phyloP scores from a whole-genome alignment of 1,284 basidiomycete species.

The Moniliella sp. region DNA sequence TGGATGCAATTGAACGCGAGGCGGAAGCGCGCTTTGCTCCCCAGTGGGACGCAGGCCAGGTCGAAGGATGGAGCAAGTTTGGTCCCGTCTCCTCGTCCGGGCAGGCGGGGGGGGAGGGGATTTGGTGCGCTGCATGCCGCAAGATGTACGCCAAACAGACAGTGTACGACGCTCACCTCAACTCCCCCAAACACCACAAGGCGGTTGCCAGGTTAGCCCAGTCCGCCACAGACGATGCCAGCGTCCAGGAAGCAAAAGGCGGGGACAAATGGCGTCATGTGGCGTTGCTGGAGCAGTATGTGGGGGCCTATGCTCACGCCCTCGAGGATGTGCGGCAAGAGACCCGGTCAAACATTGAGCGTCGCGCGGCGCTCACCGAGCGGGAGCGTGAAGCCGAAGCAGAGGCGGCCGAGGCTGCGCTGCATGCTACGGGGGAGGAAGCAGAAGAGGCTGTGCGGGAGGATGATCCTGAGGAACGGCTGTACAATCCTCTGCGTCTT shows the following conservation, averaged over 20 bases:
- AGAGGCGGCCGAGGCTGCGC: conserved; percentile 42
- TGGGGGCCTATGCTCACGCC: conserved; percentile 7
- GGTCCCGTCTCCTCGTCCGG: no score
- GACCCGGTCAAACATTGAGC: conserved; percentile 84
- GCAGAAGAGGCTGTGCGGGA: conserved; percentile 34
- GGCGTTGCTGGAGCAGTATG: conserved; percentile 16
- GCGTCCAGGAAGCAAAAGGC: conserved; percentile 3
- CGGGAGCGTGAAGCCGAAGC: conserved; percentile 84
- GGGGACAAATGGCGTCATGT: conserved; percentile 12
- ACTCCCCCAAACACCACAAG: conserved; percentile 82
- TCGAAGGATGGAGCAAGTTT: conserved; percentile 56
- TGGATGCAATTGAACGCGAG: conserved; percentile 48
- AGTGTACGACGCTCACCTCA: conserved; percentile 85
- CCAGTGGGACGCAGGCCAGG: conserved; percentile 56
- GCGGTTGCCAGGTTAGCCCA: conserved; percentile 51
- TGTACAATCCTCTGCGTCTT: conserved; percentile 91
- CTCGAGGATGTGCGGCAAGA: conserved; percentile 14
- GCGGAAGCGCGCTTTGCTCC: conserved; percentile 51
- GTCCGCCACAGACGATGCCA: conserved; percentile 26
- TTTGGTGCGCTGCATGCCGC: conserved; percentile 89
- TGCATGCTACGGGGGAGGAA: no score
- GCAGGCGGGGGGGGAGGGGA: conserved; percentile 44
- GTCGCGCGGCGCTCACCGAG: conserved; percentile 80
- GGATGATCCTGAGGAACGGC: conserved; percentile 43
- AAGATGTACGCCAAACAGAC: conserved; percentile 88